Evolutionary conservation across 164 flowering plant genomes (phyloP), one percentile per base, ranked within the genome.

Genomic region (Houttuynia cordata): DNA sequence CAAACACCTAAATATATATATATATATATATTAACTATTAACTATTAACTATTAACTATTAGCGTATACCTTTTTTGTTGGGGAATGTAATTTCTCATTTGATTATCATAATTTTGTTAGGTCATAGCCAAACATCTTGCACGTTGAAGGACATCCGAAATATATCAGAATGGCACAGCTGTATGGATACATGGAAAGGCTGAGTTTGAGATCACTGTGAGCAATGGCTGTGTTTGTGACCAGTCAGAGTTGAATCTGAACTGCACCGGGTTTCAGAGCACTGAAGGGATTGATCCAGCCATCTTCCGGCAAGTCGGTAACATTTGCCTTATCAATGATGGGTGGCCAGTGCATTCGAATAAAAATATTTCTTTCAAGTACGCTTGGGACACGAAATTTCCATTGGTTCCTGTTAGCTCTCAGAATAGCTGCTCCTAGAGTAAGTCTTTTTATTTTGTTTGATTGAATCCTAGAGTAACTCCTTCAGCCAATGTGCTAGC

Each of bases 141-240:
- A 42, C 13, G 22, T 24, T 47, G 20, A 41, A 51, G 20, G 24
- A 39, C 0, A 59, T 59, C n/a, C 20, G 17, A 17, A 24, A n/a
- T 59, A 10, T 18, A 51, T 15, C 62, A 59, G 62, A 40, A 40
- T 14, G 20, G 12, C 13, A 59, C 62, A 8, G 62, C 51, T 24
- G 39, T 10, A 10, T 15, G 7, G 5, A 8, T 59, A 15, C 39
- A 41, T 4, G 30, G 62, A n/a, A 41, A 39, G 50, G 24, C 30
- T 3, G 62, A 59, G 25, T 59, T 22, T 30, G 6, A 42, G 51
- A 52, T 59, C 5, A 3, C 52, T 2, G 51, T 59, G 51, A 20
- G 23, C 51, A 59, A 59, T 52, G 40, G 15, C 39, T 59, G 62
- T 52, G 12, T 59, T 17, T 59, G 62, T 24, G 7, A 51, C 4